Evolutionary conservation across 2,329 filamentous ascomycete genomes (phyloP).

Genomic region (Westerdykella aurantiaca): DNA sequence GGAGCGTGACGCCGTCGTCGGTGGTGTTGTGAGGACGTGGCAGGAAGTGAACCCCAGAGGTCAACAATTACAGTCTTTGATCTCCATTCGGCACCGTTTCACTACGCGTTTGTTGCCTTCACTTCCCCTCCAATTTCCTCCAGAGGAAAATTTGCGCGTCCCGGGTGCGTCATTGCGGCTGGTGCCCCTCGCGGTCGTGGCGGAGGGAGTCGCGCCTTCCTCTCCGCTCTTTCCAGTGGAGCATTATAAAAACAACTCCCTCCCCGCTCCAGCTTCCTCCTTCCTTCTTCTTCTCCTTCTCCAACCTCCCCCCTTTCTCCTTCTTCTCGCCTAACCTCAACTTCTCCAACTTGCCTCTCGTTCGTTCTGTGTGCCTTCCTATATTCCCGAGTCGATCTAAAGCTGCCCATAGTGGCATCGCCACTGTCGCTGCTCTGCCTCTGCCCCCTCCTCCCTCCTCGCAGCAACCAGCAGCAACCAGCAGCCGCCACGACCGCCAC

Average conservation of each 20-base stretch:
- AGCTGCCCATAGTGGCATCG: neutral
- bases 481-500: too few relatives aligned
- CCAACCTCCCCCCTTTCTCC: neutral
- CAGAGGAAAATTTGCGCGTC: neutral
- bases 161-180: too few relatives aligned
- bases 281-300: neutral
- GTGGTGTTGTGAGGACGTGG: slow-evolving; percentile 29
- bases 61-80: neutral
- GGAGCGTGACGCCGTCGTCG: slow-evolving; percentile 47
- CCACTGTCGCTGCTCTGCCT: slow-evolving; percentile 7
- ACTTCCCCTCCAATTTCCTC: neutral
- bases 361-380: slow-evolving; percentile 1
- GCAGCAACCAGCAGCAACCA: slow-evolving; percentile 1
- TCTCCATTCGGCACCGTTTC: neutral
- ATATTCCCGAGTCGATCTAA: neutral
- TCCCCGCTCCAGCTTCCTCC: neutral
- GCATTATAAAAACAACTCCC: neutral
- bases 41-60: neutral
- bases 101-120: neutral
- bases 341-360: slow-evolving; percentile 1
- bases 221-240: neutral
- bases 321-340: slow-evolving; percentile 2
- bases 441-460: slow-evolving; percentile 1
- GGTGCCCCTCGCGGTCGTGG: too few relatives aligned
- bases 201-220: neutral